Conservation (phyloP, 2,329 filamentous ascomycete species). For the Monilinia laxa region DNA sequence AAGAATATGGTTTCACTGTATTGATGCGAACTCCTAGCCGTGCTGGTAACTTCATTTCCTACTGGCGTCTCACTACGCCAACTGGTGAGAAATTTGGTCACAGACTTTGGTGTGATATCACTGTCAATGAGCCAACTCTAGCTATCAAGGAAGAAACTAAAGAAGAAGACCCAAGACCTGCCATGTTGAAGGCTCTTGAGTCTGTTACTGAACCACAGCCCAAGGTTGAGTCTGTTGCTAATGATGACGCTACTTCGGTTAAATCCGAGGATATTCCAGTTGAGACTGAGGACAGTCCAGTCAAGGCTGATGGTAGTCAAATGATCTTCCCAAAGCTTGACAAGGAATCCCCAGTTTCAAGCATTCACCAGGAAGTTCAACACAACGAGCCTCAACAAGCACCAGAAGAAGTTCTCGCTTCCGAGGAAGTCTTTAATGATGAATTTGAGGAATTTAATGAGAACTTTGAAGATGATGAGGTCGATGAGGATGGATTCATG, state of each 20-base stretch:
- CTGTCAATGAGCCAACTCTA: constrained; percentile 52
- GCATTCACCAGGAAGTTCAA: constrained; percentile 65
- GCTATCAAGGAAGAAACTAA: constrained; percentile 41
- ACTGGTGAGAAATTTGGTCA: constrained; percentile 85
- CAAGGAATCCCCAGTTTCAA: constrained; percentile 83
- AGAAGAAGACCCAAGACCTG: constrained; percentile 26
- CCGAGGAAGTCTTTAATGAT: constrained; percentile 39
- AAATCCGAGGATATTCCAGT: constrained; percentile 31
- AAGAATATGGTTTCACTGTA: constrained; percentile 79
- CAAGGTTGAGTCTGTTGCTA: not conserved
- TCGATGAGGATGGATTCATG: constrained; percentile 70
- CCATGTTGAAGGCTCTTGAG: too few species aligned
- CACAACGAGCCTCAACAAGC: constrained; percentile 44
- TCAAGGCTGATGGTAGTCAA: constrained; percentile 51
- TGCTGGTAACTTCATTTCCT: constrained; percentile 80
- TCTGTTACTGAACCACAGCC: too few species aligned
- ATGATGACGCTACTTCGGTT: not conserved
- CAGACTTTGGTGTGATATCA: constrained; percentile 91
- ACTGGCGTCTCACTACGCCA: constrained; percentile 88
- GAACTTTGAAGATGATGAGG: constrained; percentile 57
- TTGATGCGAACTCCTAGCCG: constrained; percentile 77
- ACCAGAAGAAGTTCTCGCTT: constrained; percentile 49
- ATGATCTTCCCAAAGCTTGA: constrained; percentile 98
- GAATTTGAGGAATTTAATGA: constrained; percentile 52
- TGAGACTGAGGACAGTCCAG: too few species aligned